phyloP scores from a whole-genome alignment of 345 rosid species.

The Acer yangbiense region DNA sequence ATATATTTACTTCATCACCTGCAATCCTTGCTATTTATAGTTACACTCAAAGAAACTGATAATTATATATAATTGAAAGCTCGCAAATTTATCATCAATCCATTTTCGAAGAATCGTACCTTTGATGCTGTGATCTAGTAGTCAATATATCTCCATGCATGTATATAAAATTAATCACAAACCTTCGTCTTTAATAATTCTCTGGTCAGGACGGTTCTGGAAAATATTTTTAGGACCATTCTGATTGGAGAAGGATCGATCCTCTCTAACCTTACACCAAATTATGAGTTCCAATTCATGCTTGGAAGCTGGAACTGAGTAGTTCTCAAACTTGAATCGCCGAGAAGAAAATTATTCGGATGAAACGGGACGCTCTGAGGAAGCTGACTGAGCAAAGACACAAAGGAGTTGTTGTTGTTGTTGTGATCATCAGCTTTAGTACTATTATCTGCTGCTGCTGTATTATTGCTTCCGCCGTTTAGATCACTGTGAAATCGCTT shows the following conservation, averaged over 20 bases:
- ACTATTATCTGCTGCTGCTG: background rate
- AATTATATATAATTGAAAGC: background rate
- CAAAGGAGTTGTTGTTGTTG: conserved; percentile 39
- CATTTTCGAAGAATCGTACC: background rate
- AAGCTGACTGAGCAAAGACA: conserved; percentile 46
- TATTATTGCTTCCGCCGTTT: conserved; percentile 1
- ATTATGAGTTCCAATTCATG: conserved; percentile 39
- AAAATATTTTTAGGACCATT: no score
- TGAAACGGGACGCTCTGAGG: conserved; percentile 34
- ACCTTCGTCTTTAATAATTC: no score
- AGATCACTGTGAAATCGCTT: conserved; percentile 39
- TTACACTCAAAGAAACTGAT: conserved; percentile 12
- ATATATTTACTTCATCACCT: background rate
- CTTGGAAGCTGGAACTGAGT: conserved; percentile 37
- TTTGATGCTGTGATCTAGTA: no score
- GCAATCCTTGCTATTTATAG: background rate
- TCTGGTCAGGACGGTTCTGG: no score
- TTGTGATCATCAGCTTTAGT: background rate
- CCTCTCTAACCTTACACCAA: no score
- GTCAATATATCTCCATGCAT: no score
- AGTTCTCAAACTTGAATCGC: conserved; percentile 42
- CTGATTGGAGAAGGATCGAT: no score
- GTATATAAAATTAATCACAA: no score
- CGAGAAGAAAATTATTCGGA: conserved; percentile 31
- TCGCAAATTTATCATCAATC: conserved; percentile 11